Evolutionary conservation across 2,329 filamentous ascomycete species (phyloP), one percentile per base, ranked within the genome.

Genomic region (Colletotrichum nymphaeae): DNA sequence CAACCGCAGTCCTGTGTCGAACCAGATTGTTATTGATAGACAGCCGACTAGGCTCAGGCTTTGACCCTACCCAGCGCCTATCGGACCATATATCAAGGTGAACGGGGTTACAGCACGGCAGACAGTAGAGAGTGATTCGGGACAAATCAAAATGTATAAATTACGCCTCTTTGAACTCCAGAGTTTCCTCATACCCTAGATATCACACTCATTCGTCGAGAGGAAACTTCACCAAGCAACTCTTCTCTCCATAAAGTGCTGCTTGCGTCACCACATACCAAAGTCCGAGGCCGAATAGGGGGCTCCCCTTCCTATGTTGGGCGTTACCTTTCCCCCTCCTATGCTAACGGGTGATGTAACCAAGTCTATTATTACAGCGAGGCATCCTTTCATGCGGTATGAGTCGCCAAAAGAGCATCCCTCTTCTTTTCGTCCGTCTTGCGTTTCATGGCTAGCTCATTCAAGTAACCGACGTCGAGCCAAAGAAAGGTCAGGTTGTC

Each of bases 331-430:
- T 60, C 26, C 59, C 52, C 53, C 69, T 53, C 63, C 52, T 68
- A 74, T 73, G 72, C 57, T 74, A 73, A 63, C 65, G 75, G 74
- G 73, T 70, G 75, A 77, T 76, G 74, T 77, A 80, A 72, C 77
- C 79, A 80, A 80, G 75, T 77, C 73, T 78, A 77, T 75, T 76
- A 78, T 79, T 78, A 79, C 76, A 79, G 72, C 74, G 76, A 79
- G 77, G 72, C 76, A 75, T 73, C 67, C 75, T 56, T 73, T 72
- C 60, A 75, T 72, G 56, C 59, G 63, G 63, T 63, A 68, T 73
- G 72, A 30, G 58, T 72, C 63, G 72, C 72, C 63, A 68, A 72
- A 65, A 63, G 46, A 49, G 69, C 52, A 66, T 46, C 67, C 55
- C 57, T 74, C 63, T 28, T 67, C 53, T 66, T 63, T 72, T 67